Percentiles rank a stretch among this genome's conserved stretches.
Evolutionary conservation across 176 grass and related monocot genomes (phyloP).

Genomic region (Oryza officinalis): DNA sequence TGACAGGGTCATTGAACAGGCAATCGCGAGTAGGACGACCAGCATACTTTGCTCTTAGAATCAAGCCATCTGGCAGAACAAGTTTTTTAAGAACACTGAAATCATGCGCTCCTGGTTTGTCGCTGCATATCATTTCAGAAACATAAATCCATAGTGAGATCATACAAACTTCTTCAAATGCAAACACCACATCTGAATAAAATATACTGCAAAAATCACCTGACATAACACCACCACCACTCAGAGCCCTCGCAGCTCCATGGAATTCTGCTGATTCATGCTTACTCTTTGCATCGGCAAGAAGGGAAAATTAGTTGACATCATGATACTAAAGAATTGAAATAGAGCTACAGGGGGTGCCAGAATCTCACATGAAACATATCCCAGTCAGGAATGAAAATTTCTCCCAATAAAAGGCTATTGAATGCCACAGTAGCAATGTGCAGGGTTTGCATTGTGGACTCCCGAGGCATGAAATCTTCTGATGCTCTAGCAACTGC

Average conservation of each 20-base stretch:
- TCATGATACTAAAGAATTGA: background rate
- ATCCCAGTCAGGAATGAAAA: conserved; percentile 68
- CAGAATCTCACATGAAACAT: conserved; percentile 64
- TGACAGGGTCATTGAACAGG: conserved; percentile 51
- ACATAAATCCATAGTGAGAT: background rate
- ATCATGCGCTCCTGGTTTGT: conserved; percentile 58
- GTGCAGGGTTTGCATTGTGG: conserved; percentile 52
- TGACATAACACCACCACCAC: conserved; percentile 61
- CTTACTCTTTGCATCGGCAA: conserved; percentile 39
- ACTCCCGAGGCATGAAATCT: conserved; percentile 60
- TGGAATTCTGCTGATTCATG: conserved; percentile 56
- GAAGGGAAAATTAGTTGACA: conserved; percentile 15
- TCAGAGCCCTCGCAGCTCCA: conserved; percentile 52
- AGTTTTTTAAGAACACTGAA: conserved; percentile 52
- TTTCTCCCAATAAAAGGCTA: conserved; percentile 55
- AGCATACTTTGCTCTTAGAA: conserved; percentile 48
- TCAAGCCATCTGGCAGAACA: conserved; percentile 56
- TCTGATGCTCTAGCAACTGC: conserved; percentile 64
- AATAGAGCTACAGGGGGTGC: background rate
- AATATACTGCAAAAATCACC: conserved; percentile 22
- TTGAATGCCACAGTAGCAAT: conserved; percentile 56
- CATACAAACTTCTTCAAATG: background rate
- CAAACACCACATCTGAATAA: background rate
- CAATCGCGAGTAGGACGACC: conserved; percentile 50
- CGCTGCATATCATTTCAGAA: conserved; percentile 26